Evolutionary conservation across 208 protist species (phyloP).

Genomic region (Herpetomonas tarakana): DNA sequence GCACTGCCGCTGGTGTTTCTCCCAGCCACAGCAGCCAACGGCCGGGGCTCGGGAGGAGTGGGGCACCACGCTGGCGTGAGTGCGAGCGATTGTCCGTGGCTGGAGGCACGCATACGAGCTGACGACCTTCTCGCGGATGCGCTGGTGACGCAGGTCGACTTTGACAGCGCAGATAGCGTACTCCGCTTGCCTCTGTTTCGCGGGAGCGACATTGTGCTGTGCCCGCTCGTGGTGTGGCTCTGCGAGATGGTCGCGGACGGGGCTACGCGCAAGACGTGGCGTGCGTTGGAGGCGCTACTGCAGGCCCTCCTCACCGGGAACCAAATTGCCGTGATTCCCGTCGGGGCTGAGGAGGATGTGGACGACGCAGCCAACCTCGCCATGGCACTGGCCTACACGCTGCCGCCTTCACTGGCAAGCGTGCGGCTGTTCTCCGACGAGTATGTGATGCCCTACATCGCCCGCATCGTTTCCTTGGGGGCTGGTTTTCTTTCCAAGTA

Average conservation of each 20-base stretch:
- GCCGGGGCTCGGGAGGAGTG: too few species aligned
- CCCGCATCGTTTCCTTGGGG: constrained; percentile 50
- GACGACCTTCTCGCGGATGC: background rate
- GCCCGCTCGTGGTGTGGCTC: constrained; percentile 61
- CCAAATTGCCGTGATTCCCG: constrained; percentile 63
- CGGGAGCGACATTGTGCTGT: background rate
- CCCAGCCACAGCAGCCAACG: background rate
- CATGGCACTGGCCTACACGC: constrained; percentile 43
- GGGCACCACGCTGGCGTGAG: too few species aligned
- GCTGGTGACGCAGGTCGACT: background rate
- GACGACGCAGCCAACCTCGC: constrained; percentile 47
- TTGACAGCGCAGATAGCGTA: background rate
- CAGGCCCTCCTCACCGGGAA: constrained; percentile 60
- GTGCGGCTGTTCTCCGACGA: constrained; percentile 33
- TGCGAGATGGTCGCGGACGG: constrained; percentile 29
- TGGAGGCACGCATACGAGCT: background rate
- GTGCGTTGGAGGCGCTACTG: constrained; percentile 38
- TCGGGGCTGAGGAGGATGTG: constrained; percentile 11
- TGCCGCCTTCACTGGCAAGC: constrained; percentile 42
- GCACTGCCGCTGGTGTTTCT: constrained; percentile 25
- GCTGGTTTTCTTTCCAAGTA: constrained; percentile 13
- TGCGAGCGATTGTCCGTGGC: background rate
- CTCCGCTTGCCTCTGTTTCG: background rate
- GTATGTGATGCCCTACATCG: constrained; percentile 66
- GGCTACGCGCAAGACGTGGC: background rate